Evolutionary conservation across 2,329 filamentous ascomycete species (phyloP).

Genomic region (Neospermospora avenae): DNA sequence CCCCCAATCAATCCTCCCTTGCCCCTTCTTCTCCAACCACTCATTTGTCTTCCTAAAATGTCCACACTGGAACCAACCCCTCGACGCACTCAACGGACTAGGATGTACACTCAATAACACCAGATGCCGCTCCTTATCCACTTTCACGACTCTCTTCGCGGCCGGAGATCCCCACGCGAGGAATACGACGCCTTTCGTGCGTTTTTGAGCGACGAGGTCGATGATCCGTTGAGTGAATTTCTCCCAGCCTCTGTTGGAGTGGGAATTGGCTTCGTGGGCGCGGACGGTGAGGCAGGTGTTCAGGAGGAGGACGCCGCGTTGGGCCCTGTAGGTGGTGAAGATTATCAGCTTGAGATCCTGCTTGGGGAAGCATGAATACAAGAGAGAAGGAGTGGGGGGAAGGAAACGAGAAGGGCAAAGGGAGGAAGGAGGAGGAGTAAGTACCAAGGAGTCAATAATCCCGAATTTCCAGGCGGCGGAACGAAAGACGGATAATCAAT

Average conservation of each 20-base stretch:
- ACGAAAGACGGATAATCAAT: conserved; percentile 83
- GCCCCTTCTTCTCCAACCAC: conserved; percentile 71
- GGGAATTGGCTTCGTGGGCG: conserved; percentile 81
- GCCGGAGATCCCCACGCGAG: conserved; percentile 91
- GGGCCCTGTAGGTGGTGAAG: conserved; percentile 50
- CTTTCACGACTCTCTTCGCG: conserved; percentile 69
- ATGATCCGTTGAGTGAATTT: conserved; percentile 88
- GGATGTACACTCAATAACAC: conserved; percentile 88
- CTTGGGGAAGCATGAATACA: too few species aligned
- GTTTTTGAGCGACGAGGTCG: conserved; percentile 75
- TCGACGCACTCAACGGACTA: conserved; percentile 80
- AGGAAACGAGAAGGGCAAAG: too few species aligned
- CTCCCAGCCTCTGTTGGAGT: conserved; percentile 88
- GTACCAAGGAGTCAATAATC: conserved; percentile 79
- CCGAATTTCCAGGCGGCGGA: conserved; percentile 71
- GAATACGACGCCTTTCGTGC: conserved; percentile 83
- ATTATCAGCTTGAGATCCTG: too few species aligned
- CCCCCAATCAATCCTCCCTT: conserved; percentile 82
- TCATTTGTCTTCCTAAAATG: conserved; percentile 82
- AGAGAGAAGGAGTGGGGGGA: too few species aligned
- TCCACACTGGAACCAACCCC: conserved; percentile 78
- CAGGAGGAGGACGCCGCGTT: conserved; percentile 86
- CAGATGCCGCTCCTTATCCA: conserved; percentile 72
- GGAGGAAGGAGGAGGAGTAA: too few species aligned
- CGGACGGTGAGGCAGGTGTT: conserved; percentile 95